These are phyloP conservation scores for Eucalyptus sp. DNA, from an alignment of 345 rosid species.

Conservation along the genomic window DNA sequence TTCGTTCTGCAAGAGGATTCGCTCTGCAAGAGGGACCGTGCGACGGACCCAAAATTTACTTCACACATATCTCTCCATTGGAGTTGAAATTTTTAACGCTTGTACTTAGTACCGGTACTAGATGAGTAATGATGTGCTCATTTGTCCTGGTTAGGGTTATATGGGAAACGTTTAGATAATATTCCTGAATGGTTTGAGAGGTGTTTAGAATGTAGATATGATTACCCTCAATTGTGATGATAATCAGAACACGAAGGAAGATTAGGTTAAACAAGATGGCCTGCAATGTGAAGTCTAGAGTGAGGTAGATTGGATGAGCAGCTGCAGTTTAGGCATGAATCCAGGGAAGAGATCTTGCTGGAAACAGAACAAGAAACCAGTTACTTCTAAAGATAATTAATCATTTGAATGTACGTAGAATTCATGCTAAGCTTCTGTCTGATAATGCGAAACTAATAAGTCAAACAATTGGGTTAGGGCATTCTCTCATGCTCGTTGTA, in stretches of 20 bases:
- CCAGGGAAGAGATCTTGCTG: neutral
- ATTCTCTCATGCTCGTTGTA: neutral
- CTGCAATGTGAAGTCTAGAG: neutral
- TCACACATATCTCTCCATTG: neutral
- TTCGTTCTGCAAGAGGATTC: neutral
- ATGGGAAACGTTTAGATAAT: neutral
- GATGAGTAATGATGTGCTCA: neutral
- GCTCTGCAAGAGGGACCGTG: neutral
- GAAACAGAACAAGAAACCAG: neutral
- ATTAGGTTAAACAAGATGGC: neutral
- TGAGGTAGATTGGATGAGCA: neutral
- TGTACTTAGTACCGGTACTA: neutral
- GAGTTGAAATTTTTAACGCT: neutral
- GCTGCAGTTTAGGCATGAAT: neutral
- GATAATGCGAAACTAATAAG: neutral
- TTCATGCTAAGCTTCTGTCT: neutral
- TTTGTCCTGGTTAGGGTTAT: neutral
- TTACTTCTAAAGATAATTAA: neutral
- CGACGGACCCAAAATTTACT: neutral
- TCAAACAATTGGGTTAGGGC: neutral
- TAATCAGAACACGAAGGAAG: neutral
- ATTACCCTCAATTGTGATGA: neutral
- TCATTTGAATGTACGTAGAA: neutral
- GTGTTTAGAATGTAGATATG: neutral
- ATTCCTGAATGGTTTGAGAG: neutral